phyloP scores from a whole-genome alignment of 2,329 filamentous ascomycete species.

The Chalaropsis ovoidea region DNA sequence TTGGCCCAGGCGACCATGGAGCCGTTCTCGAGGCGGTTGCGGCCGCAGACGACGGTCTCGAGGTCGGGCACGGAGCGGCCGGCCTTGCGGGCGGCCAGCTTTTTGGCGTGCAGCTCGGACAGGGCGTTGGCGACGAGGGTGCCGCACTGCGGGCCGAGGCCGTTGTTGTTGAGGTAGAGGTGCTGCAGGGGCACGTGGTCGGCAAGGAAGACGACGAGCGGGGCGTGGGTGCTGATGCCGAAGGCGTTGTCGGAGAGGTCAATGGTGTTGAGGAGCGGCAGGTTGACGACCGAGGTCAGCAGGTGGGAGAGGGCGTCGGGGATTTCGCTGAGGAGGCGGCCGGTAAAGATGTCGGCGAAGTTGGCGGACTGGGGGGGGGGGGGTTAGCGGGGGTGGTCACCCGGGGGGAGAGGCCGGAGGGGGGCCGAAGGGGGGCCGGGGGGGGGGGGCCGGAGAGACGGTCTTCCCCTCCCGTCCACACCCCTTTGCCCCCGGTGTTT shows the following conservation, averaged over 20 bases:
- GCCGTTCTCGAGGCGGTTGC: conserved; percentile 90
- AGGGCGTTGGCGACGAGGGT: conserved; percentile 83
- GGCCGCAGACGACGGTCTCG: conserved; percentile 94
- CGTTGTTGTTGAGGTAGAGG: conserved; percentile 96
- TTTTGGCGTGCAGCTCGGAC: conserved; percentile 69
- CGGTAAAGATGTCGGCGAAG: conserved; percentile 95
- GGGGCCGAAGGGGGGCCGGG: not conserved
- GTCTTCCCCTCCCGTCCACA: not conserved
- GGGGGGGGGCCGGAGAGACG: conserved; percentile 12
- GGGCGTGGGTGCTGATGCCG: conserved; percentile 86
- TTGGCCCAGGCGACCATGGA: conserved; percentile 94
- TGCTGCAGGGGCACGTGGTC: conserved; percentile 84
- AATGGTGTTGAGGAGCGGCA: conserved; percentile 77
- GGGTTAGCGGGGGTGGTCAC: not conserved
- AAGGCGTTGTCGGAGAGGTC: conserved; percentile 98
- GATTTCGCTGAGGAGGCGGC: conserved; percentile 84
- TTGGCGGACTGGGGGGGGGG: conserved; percentile 55
- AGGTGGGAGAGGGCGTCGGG: conserved; percentile 78
- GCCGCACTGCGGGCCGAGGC: conserved; percentile 82
- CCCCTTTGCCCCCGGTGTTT: not conserved
- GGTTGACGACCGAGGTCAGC: conserved; percentile 74
- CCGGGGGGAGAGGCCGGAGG: conserved; percentile 25
- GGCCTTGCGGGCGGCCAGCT: conserved; percentile 62
- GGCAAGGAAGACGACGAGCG: conserved; percentile 82
- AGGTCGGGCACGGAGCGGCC: conserved; percentile 68